Percentiles rank a stretch among this genome's conserved stretches.
phyloP scores from a whole-genome alignment of 1,139 yeast species.

The Pichia terricola region DNA sequence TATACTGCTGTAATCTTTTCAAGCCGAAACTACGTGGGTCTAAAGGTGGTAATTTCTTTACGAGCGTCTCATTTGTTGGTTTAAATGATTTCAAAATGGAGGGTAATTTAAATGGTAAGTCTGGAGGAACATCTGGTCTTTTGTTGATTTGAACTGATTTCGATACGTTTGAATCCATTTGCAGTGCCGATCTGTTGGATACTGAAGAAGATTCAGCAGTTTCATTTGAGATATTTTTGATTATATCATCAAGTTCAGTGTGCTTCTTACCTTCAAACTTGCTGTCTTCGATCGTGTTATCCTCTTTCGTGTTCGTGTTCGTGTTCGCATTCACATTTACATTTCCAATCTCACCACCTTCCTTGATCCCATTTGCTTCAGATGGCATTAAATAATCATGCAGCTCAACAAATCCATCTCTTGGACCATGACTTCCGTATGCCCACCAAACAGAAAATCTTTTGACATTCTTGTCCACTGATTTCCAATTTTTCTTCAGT shows the following conservation, averaged over 20 bases:
- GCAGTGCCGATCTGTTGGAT: conserved; percentile 9
- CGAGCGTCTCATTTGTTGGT: conserved; percentile 26
- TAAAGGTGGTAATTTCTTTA: conserved; percentile 29
- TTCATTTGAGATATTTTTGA: conserved; percentile 33
- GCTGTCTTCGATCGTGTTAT: background rate
- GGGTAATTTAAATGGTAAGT: conserved; percentile 46
- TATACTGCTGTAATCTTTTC: conserved; percentile 40
- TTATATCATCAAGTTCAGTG: conserved; percentile 9
- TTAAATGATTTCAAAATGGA: conserved; percentile 26
- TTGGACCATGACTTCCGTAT: conserved; percentile 57
- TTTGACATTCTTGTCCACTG: conserved; percentile 36
- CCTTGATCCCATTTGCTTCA: background rate
- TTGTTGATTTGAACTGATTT: conserved; percentile 10
- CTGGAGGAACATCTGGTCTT: conserved; percentile 30
- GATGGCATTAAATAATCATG: conserved; percentile 25
- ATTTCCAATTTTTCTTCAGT: conserved; percentile 44
- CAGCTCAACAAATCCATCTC: conserved; percentile 45
- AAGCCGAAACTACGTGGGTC: conserved; percentile 39
- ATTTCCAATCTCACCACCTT: background rate
- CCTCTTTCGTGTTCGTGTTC: background rate
- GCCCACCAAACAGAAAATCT: conserved; percentile 46
- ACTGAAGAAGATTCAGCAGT: conserved; percentile 4
- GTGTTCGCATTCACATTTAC: background rate
- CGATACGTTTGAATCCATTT: conserved; percentile 5
- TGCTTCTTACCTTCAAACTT: background rate